phyloP scores from a whole-genome alignment of 352 stramenopile species.

The Globisporangium canariense region DNA sequence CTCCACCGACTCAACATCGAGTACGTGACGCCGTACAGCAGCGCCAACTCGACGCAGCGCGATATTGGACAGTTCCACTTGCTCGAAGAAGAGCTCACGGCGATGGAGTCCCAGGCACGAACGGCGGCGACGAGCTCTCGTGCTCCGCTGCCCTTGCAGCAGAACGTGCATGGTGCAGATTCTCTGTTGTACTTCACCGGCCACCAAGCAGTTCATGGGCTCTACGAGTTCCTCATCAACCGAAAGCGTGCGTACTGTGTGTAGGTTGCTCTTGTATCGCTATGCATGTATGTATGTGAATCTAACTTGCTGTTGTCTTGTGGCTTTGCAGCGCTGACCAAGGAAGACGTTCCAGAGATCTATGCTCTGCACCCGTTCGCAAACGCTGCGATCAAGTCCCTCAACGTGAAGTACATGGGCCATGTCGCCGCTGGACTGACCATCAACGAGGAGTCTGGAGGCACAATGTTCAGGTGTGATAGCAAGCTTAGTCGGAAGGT shows the following conservation, averaged over 20 bases:
- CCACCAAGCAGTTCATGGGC: conserved; percentile 58
- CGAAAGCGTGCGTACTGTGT: conserved; percentile 53
- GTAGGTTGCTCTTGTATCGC: background rate
- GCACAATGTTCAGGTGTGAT: conserved; percentile 20
- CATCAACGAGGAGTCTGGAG: conserved; percentile 1
- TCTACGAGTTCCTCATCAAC: conserved; percentile 81
- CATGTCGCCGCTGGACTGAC: conserved; percentile 20
- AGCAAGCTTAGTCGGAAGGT: background rate
- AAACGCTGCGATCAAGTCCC: conserved; percentile 56
- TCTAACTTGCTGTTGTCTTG: conserved; percentile 1
- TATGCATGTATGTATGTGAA: background rate
- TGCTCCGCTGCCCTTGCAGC: conserved; percentile 17
- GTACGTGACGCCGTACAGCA: conserved; percentile 59
- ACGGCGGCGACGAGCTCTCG: conserved; percentile 2
- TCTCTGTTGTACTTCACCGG: conserved; percentile 64
- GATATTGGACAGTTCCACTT: conserved; percentile 46
- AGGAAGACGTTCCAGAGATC: conserved; percentile 69
- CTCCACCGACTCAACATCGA: conserved; percentile 58
- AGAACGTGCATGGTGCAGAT: conserved; percentile 50
- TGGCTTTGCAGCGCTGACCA: conserved; percentile 50
- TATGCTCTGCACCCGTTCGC: conserved; percentile 48
- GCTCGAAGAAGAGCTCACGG: conserved; percentile 39
- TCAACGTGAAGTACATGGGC: conserved; percentile 45
- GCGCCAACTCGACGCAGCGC: conserved; percentile 30
- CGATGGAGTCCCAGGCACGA: conserved; percentile 15